Evolutionary conservation across 805 yeast species (phyloP).

Genomic region (Nakazawaea ambrosiae): DNA sequence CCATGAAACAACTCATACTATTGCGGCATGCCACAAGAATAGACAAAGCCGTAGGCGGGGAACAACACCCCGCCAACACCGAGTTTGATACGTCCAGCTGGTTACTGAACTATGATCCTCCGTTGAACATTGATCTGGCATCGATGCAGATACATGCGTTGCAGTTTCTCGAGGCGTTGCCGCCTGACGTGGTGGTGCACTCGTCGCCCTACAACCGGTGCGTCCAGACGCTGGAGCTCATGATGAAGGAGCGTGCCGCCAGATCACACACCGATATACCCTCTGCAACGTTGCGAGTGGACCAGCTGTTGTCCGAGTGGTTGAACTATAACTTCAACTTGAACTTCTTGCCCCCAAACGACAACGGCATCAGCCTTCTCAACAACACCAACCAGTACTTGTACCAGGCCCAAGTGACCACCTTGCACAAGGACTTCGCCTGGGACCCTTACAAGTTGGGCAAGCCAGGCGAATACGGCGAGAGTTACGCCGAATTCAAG

Average conservation of each 20-base stretch:
- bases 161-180: conserved; percentile 18
- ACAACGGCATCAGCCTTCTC: conserved; percentile 33
- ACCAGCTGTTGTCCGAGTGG: conserved; percentile 38
- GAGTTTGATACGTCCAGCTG: conserved; percentile 20
- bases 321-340: conserved; percentile 32
- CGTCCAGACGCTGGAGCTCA: conserved; percentile 31
- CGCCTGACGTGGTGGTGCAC: conserved; percentile 22
- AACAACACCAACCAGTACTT: conserved; percentile 32
- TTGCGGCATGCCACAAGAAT: conserved; percentile 9
- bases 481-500: conserved; percentile 29
- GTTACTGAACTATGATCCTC: conserved; percentile 30
- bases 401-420: conserved; percentile 17
- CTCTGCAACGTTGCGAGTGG: conserved; percentile 28
- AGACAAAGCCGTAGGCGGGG: conserved; percentile 2
- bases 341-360: conserved; percentile 35
- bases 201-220: conserved; percentile 39
- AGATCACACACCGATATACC: too few species aligned
- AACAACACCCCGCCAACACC: too few species aligned
- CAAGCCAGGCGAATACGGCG: conserved; percentile 36
- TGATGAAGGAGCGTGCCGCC: conserved; percentile 12
- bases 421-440: conserved; percentile 20
- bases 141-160: conserved; percentile 15
- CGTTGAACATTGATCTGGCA: conserved; percentile 20
- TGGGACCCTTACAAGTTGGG: conserved; percentile 31
- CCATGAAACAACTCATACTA: conserved; percentile 6